A percentile compares a stretch with the other conserved stretches of the same genome.
phyloP scores from a whole-genome alignment of 805 yeast genomes.

The Candida awuae region DNA sequence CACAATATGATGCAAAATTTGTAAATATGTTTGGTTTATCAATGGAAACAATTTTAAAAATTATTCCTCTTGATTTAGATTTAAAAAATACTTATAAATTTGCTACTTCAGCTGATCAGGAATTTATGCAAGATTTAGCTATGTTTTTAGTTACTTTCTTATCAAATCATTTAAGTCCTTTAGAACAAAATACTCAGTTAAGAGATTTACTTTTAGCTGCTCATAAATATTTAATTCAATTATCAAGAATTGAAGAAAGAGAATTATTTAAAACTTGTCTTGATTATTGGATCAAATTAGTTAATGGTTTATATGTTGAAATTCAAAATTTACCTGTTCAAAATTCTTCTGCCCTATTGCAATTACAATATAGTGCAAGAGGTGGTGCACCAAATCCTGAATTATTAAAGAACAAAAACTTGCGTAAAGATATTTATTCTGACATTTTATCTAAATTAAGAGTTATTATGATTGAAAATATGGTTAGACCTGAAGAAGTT shows the following conservation, averaged over 20 bases:
- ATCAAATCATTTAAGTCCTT: conserved; percentile 56
- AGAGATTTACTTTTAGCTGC: conserved; percentile 59
- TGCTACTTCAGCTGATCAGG: conserved; percentile 81
- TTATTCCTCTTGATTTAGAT: conserved; percentile 69
- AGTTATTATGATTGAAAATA: conserved; percentile 88
- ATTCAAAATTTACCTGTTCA: conserved; percentile 70
- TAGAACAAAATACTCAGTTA: conserved; percentile 46
- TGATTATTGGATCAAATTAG: conserved; percentile 89
- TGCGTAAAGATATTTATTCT: conserved; percentile 81
- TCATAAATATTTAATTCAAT: conserved; percentile 72
- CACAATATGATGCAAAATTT: conserved; percentile 50
- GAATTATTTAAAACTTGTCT: conserved; percentile 92
- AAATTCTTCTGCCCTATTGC: conserved; percentile 71
- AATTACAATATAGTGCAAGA: conserved; percentile 41
- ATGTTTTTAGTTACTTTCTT: conserved; percentile 85
- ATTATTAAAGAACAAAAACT: conserved; percentile 63
- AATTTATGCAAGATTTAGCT: conserved; percentile 90
- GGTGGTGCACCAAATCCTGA: conserved; percentile 92
- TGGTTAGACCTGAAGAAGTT: conserved; percentile 99
- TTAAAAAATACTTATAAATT: conserved; percentile 61
- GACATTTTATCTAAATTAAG: conserved; percentile 74
- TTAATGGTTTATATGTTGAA: conserved; percentile 74
- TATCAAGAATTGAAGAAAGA: conserved; percentile 88
- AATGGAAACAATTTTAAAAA: conserved; percentile 56
- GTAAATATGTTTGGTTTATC: conserved; percentile 63